Evolutionary conservation across 1,284 basidiomycete genomes (phyloP).

Genomic region (Ustilago nuda): DNA sequence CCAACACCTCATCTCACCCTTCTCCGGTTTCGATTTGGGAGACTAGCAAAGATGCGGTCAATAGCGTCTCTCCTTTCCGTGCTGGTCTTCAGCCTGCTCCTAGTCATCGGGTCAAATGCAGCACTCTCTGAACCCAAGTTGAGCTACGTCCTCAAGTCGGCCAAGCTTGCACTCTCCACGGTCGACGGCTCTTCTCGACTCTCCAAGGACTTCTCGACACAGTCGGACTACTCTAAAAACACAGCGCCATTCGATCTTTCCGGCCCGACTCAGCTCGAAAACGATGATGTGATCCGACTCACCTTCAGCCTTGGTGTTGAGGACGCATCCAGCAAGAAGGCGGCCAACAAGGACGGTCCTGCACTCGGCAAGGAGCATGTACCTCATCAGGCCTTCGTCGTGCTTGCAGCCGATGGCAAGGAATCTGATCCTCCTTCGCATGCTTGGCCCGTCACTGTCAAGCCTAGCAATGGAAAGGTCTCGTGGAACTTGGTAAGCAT

Average conservation of each 20-base stretch:
- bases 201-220: constrained; percentile 42
- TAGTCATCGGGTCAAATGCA: constrained; percentile 25
- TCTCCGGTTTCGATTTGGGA: not conserved
- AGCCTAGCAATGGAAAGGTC: constrained; percentile 48
- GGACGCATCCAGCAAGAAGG: constrained; percentile 20
- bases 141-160: constrained; percentile 48
- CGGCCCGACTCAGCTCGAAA: constrained; percentile 42
- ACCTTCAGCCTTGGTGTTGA: constrained; percentile 43
- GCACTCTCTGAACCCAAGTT: constrained; percentile 42
- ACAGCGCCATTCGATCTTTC: constrained; percentile 33
- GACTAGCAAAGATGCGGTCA: constrained; percentile 21
- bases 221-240: constrained; percentile 34
- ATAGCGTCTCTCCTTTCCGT: constrained; percentile 14
- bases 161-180: constrained; percentile 48
- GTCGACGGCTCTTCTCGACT: constrained; percentile 51
- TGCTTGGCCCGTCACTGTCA: constrained; percentile 46
- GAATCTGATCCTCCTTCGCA: constrained; percentile 16
- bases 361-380: constrained; percentile 41
- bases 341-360: constrained; percentile 27
- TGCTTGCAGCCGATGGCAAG: constrained; percentile 31
- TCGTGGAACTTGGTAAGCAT: constrained; percentile 52
- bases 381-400: constrained; percentile 52
- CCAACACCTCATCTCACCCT: no score
- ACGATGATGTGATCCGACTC: constrained; percentile 53
- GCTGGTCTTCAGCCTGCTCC: constrained; percentile 20